phyloP scores from a whole-genome alignment of 805 yeast species.

The Candida dajiaensis region DNA sequence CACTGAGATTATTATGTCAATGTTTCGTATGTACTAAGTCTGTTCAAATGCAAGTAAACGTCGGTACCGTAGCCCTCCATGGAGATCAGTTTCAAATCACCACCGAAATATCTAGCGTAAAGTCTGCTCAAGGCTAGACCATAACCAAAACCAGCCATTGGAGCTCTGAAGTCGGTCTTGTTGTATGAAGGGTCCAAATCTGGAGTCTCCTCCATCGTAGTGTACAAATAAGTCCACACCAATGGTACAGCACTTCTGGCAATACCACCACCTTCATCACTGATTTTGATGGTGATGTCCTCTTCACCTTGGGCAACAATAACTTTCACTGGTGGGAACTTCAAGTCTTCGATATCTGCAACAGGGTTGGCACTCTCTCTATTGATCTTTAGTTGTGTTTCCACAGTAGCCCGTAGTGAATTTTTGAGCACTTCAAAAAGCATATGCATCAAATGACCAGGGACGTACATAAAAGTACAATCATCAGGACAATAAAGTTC shows the following conservation, averaged over 20 bases:
- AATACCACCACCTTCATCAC: slow-evolving; percentile 94
- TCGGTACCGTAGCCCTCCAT: slow-evolving; percentile 97
- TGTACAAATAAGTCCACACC: slow-evolving; percentile 88
- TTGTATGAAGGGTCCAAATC: slow-evolving; percentile 35
- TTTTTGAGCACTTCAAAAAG: slow-evolving; percentile 83
- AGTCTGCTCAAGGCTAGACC: slow-evolving; percentile 83
- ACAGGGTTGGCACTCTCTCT: slow-evolving; percentile 32
- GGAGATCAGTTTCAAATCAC: slow-evolving; percentile 77
- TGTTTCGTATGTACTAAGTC: slow-evolving; percentile 54
- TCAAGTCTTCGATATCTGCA: slow-evolving; percentile 48
- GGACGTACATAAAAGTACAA: slow-evolving; percentile 83
- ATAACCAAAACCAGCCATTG: slow-evolving; percentile 93
- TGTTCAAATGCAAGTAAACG: slow-evolving; percentile 79
- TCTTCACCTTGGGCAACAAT: slow-evolving; percentile 86
- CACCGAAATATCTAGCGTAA: slow-evolving; percentile 87
- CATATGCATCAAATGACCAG: slow-evolving; percentile 90
- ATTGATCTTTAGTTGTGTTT: slow-evolving; percentile 57
- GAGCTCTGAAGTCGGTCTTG: slow-evolving; percentile 70
- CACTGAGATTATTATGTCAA: slow-evolving; percentile 13
- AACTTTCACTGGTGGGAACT: slow-evolving; percentile 79
- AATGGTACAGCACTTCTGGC: slow-evolving; percentile 78
- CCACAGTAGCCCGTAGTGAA: slow-evolving; percentile 85
- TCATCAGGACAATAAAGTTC: slow-evolving; percentile 60
- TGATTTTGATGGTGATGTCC: slow-evolving; percentile 83
- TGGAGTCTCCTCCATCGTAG: slow-evolving; percentile 76